Evolutionary conservation across 192 early-diverging fungal genomes (phyloP), one percentile per base, ranked within the genome.

Genomic region (Podochytrium sp.): DNA sequence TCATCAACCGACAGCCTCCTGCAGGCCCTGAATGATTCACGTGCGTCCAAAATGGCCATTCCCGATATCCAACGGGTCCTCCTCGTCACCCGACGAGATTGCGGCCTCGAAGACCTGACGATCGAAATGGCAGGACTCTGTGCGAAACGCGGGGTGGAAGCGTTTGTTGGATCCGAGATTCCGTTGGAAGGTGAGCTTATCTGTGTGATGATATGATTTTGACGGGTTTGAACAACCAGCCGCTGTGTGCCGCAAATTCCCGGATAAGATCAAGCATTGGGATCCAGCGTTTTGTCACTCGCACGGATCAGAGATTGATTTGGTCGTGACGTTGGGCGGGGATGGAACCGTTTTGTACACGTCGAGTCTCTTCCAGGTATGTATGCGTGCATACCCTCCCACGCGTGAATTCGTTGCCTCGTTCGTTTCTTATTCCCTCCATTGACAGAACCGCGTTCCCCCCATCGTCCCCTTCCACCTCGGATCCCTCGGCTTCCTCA

Each of bases 291-390:
- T 34, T 61, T 61, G 59, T 1, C 12, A 10, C 10, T 6, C n/a
- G 29, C 10, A 39, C 37, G 66, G 40, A 6, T 7, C 25, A n/a
- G 50, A 69, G 7, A 38, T 98, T 78, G 95, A 96, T 74, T 91
- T 97, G 83, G 89, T 94, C 23, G 84, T 98, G 42, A 98, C 95
- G 75, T 89, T 99, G 75, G 96, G 96, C 42, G 97, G 96, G 27
- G 96, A 99, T 84, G 96, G 96, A 40, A 99, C 96, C 0, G 95
- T 97, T 7, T 84, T 97, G 32, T 98, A 91, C 76, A 92, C 95
- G 75, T 93, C 38, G 38, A 70, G 34, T 50, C 62, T 73, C 5
- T 77, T 72, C 42, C 67, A 72, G 40, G 59, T 76, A 39, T 32
- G 65, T 0, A 51, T 49, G 2, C 29, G 2, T 63, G n/a, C 20